Percentiles rank a stretch among this genome's conserved stretches.
Evolutionary conservation across 805 yeast genomes (phyloP).

Genomic region (Pichia cephalocereana): DNA sequence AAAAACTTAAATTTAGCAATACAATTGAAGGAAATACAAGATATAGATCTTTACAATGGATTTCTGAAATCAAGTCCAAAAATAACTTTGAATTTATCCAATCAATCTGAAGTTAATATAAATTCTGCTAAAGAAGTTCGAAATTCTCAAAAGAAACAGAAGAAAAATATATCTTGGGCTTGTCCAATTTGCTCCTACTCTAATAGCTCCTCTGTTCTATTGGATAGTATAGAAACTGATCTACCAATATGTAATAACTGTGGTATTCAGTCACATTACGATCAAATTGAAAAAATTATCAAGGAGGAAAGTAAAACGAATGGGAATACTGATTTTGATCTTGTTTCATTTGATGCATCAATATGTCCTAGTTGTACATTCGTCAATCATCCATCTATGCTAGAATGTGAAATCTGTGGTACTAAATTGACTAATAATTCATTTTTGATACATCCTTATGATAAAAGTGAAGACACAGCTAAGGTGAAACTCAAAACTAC

Average conservation of each 20-base stretch:
- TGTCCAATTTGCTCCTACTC: slow-evolving; percentile 85
- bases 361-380: slow-evolving; percentile 51
- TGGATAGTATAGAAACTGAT: neutral
- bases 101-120: neutral
- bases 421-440: slow-evolving; percentile 12
- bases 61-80: slow-evolving; percentile 77
- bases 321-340: slow-evolving; percentile 7
- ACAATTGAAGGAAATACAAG: slow-evolving; percentile 14
- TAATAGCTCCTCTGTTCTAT: slow-evolving; percentile 28
- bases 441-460: too few species aligned
- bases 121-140: too few species aligned
- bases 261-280: slow-evolving; percentile 43
- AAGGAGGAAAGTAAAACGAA: neutral
- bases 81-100: slow-evolving; percentile 29
- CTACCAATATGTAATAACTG: slow-evolving; percentile 50
- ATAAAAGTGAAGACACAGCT: neutral
- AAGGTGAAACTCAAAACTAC: neutral
- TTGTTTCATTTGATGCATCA: slow-evolving; percentile 24
- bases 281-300: slow-evolving; percentile 21
- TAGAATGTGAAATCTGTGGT: slow-evolving; percentile 84
- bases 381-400: slow-evolving; percentile 69
- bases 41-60: slow-evolving; percentile 30
- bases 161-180: slow-evolving; percentile 45
- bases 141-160: neutral
- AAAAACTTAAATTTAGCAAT: slow-evolving; percentile 7